Percentiles rank a stretch among this genome's conserved stretches.
These are phyloP conservation scores for Colletotrichum lindemuthianum DNA, from an alignment of 2,329 filamentous ascomycete species.

Conservation along the genomic window DNA sequence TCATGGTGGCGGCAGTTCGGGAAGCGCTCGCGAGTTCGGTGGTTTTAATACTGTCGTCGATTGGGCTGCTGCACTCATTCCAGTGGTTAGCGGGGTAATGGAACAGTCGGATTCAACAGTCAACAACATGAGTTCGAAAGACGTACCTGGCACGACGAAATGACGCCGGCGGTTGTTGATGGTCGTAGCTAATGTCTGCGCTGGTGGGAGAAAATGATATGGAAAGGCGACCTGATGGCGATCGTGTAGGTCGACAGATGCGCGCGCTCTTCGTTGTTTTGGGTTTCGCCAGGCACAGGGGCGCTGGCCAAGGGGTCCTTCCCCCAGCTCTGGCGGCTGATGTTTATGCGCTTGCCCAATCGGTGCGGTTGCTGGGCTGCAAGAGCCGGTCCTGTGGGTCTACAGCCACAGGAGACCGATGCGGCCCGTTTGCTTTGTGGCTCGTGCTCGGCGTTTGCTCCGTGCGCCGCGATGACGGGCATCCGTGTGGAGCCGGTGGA, in stretches of 20 bases:
- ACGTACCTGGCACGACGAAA: constrained; percentile 16
- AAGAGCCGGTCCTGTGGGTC: constrained; percentile 3
- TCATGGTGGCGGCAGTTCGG: constrained; percentile 29
- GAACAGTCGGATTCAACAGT: constrained; percentile 25
- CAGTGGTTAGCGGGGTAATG: constrained; percentile 55
- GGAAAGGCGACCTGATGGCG: neutral
- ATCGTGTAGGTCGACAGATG: constrained; percentile 8
- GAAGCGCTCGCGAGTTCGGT: constrained; percentile 20
- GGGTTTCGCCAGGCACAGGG: constrained; percentile 15
- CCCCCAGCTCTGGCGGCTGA: constrained; percentile 19
- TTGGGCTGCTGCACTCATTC: constrained; percentile 45
- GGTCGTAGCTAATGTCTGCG: no score
- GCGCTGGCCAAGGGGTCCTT: constrained; percentile 28
- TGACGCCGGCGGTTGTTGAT: constrained; percentile 6
- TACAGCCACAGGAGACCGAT: constrained; percentile 10
- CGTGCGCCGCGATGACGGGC: constrained; percentile 10
- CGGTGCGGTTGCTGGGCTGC: constrained; percentile 36
- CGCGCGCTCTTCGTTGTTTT: constrained; percentile 27
- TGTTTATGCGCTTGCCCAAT: constrained; percentile 37
- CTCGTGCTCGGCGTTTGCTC: constrained; percentile 12
- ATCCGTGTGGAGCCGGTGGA: neutral
- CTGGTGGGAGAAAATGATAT: neutral
- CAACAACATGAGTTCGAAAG: constrained; percentile 1
- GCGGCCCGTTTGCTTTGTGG: neutral
- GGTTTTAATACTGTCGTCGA: constrained; percentile 28